Percentiles rank a stretch among this genome's conserved stretches.
These are phyloP conservation scores for Neospora caninum DNA, from an alignment of 169 alveolate species.

Conservation along the genomic window DNA sequence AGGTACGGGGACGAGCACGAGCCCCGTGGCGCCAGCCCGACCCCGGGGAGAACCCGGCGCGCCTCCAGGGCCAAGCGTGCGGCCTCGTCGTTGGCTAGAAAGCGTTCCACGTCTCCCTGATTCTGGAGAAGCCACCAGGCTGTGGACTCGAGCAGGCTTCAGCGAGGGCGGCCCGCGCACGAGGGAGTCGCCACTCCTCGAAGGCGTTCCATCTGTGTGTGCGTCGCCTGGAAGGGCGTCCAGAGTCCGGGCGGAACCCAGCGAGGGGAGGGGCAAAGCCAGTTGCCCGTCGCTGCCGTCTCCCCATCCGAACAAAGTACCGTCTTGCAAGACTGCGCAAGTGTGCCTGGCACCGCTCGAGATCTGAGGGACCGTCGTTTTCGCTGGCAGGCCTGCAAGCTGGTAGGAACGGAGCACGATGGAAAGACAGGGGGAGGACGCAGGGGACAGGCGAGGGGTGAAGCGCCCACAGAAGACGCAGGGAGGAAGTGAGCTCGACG, in stretches of 20 bases:
- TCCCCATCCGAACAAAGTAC: constrained; percentile 34
- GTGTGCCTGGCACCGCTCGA: constrained; percentile 33
- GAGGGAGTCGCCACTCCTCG: neutral
- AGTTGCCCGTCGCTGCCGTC: constrained; percentile 34
- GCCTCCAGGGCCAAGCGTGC: neutral
- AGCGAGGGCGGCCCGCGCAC: neutral
- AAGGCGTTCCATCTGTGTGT: neutral
- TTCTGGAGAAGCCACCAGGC: neutral
- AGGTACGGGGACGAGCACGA: neutral
- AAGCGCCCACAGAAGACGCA: too few relatives aligned
- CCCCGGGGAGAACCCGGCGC: neutral
- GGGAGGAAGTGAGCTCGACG: too few relatives aligned
- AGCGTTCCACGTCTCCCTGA: neutral
- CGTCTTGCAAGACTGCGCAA: constrained; percentile 21
- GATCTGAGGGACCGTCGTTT: neutral
- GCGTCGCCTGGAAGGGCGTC: neutral
- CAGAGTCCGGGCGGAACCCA: neutral
- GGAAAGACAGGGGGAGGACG: too few relatives aligned
- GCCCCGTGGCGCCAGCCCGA: neutral
- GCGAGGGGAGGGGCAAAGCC: constrained; percentile 3
- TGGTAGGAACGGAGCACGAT: too few relatives aligned
- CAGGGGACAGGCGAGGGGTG: too few relatives aligned
- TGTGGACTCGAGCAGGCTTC: neutral
- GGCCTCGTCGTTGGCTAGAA: neutral
- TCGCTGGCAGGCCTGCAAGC: constrained; percentile 24